Evolutionary conservation across 2,329 filamentous ascomycete species (phyloP).

Genomic region (Aspergillus aculeatinus): DNA sequence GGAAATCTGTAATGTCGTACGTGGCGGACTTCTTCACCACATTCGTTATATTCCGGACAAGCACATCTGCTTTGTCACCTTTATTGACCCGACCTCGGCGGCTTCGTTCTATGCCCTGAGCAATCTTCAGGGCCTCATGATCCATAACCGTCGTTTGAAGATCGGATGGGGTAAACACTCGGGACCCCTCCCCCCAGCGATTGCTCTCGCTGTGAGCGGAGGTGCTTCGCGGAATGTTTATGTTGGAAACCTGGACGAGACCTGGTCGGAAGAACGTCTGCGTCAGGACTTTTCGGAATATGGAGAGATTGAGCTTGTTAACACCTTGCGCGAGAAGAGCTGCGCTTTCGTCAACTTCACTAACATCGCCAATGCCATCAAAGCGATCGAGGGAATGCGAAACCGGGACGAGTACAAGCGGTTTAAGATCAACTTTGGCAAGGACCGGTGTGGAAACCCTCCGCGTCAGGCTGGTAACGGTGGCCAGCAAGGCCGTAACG

Average conservation of each 20-base stretch:
- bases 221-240: conserved; percentile 98
- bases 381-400: conserved; percentile 94
- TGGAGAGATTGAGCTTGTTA: conserved; percentile 96
- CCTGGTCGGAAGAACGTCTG: conserved; percentile 93
- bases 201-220: conserved; percentile 91
- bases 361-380: conserved; percentile 99
- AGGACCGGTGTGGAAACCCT: conserved; percentile 95
- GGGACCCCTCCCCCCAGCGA: conserved; percentile 89
- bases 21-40: conserved; percentile 91
- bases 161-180: conserved; percentile 99
- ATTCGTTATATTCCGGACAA: conserved; percentile 99
- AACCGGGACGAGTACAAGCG: conserved; percentile 94
- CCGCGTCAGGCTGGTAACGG: conserved; percentile 77
- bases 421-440: conserved; percentile 99
- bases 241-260: conserved; percentile 94
- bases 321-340: conserved; percentile 95
- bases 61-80: conserved; percentile 99
- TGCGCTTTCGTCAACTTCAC: conserved; percentile 99
- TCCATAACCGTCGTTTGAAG: conserved; percentile 95
- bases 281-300: conserved; percentile 96
- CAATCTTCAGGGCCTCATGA: conserved; percentile 98
- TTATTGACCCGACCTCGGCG: conserved; percentile 96
- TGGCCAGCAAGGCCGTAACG: conserved; percentile 65
- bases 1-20: conserved; percentile 98
- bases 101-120: conserved; percentile 97